Conservation (phyloP, 2,329 filamentous ascomycete species). For the Monilinia laxa region DNA sequence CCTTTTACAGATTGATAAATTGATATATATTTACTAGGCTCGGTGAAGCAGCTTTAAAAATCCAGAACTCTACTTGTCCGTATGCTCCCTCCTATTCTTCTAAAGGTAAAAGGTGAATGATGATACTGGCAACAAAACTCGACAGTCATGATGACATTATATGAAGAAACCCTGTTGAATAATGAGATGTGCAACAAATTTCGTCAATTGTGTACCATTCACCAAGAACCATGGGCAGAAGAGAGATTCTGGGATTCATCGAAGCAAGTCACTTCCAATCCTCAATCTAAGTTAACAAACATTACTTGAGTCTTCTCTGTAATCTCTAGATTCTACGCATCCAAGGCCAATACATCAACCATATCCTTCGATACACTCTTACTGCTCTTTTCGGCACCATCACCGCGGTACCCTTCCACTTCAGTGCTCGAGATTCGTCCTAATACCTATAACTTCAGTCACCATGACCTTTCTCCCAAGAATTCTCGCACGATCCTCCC, state of each 20-base stretch:
- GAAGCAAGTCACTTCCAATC: neutral
- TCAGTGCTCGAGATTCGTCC: neutral
- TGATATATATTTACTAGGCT: neutral
- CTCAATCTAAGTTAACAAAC: slow-evolving; percentile 4
- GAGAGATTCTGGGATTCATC: no score
- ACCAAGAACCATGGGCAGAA: neutral
- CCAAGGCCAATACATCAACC: slow-evolving; percentile 1
- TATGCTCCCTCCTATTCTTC: neutral
- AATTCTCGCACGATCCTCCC: neutral
- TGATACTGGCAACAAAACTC: neutral
- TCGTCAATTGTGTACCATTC: neutral
- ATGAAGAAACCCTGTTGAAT: neutral
- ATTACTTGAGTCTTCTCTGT: slow-evolving; percentile 1
- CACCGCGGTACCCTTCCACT: neutral
- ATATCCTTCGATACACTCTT: neutral
- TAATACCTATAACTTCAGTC: neutral
- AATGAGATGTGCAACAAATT: neutral
- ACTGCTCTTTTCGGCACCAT: neutral
- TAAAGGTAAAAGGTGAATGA: neutral
- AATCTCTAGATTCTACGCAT: slow-evolving; percentile 1
- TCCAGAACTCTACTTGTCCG: neutral
- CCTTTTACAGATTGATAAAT: neutral
- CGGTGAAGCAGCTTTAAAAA: neutral
- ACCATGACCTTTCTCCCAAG: neutral
- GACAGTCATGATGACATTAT: neutral